phyloP scores from a whole-genome alignment of 2,329 filamentous ascomycete species.

The Cercospora canescens region DNA sequence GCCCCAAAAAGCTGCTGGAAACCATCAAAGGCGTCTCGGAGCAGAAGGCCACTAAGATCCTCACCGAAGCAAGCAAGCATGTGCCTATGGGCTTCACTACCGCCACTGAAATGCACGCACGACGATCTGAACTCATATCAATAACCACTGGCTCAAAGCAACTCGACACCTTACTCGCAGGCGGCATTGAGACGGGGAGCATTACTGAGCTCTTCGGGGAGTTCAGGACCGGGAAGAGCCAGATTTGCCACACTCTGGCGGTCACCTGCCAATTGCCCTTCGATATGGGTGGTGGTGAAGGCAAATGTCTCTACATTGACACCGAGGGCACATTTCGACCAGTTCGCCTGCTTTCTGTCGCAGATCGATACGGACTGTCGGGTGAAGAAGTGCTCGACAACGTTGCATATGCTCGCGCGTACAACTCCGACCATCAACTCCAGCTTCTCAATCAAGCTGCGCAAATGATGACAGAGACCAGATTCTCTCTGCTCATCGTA shows the following conservation, averaged over 20 bases:
- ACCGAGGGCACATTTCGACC: conserved; percentile 96
- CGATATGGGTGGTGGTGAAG: conserved; percentile 98
- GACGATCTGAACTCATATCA: conserved; percentile 93
- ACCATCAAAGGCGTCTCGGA: conserved; percentile 98
- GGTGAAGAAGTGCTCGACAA: conserved; percentile 98
- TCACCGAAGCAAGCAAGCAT: conserved; percentile 89
- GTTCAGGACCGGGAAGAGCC: conserved; percentile 96
- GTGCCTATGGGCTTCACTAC: conserved; percentile 99
- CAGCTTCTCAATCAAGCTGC: conserved; percentile 93
- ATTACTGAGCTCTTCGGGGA: conserved; percentile 98
- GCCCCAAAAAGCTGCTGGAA: conserved; percentile 73
- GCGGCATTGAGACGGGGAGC: conserved; percentile 93
- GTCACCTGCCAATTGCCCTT: conserved; percentile 97
- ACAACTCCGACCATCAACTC: conserved; percentile 97
- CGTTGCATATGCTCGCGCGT: conserved; percentile 94
- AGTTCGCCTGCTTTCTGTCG: conserved; percentile 85
- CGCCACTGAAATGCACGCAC: conserved; percentile 97
- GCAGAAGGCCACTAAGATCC: conserved; percentile 88
- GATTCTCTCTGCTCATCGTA: conserved; percentile 92
- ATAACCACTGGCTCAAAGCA: conserved; percentile 98
- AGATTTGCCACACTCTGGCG: conserved; percentile 97
- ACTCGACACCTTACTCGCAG: conserved; percentile 89
- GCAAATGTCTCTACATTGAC: conserved; percentile 97
- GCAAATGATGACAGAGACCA: conserved; percentile 98
- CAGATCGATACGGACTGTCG: conserved; percentile 89